Evolutionary conservation across 257 asterid genomes (phyloP).

Genomic region (Agastache rugosa): DNA sequence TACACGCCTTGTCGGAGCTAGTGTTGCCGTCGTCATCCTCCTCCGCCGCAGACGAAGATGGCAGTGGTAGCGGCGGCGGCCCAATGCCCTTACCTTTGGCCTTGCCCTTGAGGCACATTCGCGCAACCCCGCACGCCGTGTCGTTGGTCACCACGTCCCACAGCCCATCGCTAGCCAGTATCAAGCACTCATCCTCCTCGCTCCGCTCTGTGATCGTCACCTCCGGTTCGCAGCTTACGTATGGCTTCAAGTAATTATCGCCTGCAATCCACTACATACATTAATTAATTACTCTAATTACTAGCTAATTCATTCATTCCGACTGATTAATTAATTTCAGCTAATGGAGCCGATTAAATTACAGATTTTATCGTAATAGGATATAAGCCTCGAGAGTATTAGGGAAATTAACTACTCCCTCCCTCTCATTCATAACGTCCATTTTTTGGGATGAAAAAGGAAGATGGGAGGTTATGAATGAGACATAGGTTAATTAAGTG

Average conservation of each 20-base stretch:
- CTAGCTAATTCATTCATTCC: no score
- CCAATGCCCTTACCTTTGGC: background rate
- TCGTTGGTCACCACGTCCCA: constrained; percentile 87
- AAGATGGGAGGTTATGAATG: no score
- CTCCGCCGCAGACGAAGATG: background rate
- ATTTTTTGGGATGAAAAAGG: no score
- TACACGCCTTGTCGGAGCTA: constrained; percentile 53
- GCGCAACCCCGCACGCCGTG: constrained; percentile 66
- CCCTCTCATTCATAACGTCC: no score
- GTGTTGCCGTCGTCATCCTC: constrained; percentile 25
- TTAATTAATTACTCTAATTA: no score
- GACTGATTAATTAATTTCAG: no score
- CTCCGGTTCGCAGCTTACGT: constrained; percentile 74
- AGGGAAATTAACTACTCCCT: no score
- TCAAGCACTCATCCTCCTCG: constrained; percentile 69
- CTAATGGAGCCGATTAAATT: no score
- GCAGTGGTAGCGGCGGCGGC: background rate
- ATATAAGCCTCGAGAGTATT: no score
- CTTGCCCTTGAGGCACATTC: constrained; percentile 60
- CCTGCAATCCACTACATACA: no score
- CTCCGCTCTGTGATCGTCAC: constrained; percentile 64
- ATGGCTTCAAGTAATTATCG: constrained; percentile 75
- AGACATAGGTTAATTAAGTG: no score
- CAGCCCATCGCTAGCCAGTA: constrained; percentile 79
- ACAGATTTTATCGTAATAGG: no score